Percentiles rank a stretch among this genome's conserved stretches.
phyloP scores from a whole-genome alignment of 2,329 filamentous ascomycete species.

The Botrytis sinoallii region DNA sequence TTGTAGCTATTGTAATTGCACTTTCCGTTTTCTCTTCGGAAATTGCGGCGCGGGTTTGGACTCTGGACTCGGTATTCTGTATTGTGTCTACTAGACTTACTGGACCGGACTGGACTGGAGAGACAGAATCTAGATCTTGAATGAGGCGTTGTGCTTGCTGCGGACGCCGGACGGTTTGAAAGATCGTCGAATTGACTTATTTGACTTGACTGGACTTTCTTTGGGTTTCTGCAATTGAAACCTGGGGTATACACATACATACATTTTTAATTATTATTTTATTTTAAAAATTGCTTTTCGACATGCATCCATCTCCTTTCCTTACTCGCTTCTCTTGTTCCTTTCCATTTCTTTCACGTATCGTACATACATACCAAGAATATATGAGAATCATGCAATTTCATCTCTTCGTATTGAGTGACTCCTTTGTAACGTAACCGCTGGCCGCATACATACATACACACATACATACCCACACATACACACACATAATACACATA shows the following conservation, averaged over 20 bases:
- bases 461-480: background rate
- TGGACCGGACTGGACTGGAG: too few relatives aligned
- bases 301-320: too few relatives aligned
- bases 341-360: too few relatives aligned
- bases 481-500: too few relatives aligned
- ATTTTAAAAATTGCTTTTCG: too few relatives aligned
- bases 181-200: background rate
- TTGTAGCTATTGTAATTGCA: background rate
- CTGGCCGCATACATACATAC: constrained; percentile 3
- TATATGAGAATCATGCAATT: background rate
- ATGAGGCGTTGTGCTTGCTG: background rate
- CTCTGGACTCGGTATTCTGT: too few relatives aligned
- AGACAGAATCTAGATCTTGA: background rate
- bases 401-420: background rate
- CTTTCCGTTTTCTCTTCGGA: background rate
- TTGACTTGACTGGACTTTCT: background rate
- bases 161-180: background rate
- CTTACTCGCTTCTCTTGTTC: too few relatives aligned
- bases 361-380: background rate
- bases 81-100: too few relatives aligned
- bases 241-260: background rate
- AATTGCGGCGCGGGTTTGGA: too few relatives aligned
- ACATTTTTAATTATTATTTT: background rate
- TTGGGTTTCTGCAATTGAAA: background rate
- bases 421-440: background rate